Evolutionary conservation across 768 basidiomycete species (phyloP), one percentile per base, ranked within the genome.

Genomic region (Collybia sordida): DNA sequence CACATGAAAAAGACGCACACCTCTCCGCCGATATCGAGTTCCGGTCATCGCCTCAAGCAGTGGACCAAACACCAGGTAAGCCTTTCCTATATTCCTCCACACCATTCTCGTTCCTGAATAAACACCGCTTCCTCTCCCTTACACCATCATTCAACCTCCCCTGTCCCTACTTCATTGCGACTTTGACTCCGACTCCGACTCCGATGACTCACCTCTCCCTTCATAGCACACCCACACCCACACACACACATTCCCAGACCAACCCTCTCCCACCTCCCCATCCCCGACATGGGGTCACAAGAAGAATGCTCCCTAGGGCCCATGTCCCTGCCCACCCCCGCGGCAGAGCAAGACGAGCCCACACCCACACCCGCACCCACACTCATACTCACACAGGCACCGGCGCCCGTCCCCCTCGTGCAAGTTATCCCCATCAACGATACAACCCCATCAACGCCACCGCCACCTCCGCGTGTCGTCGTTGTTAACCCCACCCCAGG

Each of bases 401-500:
- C 36, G 15, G 22, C 34, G 18, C 9, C 4, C 14, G 12, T 18
- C 11, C 46, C 31, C 37, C 38, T 19, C 41, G 21, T 31, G 24
- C 54, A 47, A 15, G 34, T 46, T 19, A 14, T 43, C 12, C 2
- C 50, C 50, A 17, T 50, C 52, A 4, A 47, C 50, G n/a, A n/a
- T n/a, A n/a, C n/a, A n/a, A 28, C 37, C 34, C 36, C 34, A 9
- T 37, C 48, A 14, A 42, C 50, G 11, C 47, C 45, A 22, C 53
- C 57, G 51, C 53, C 66, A 47, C 59, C 79, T 25, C 85, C 84
- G 12, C 73, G 76, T 22, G 75, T 91, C 5, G 77, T 89, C 14
- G 76, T 91, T 18, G 82, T 90, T 7, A 83, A 86, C 56, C 86
- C 88, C 15, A 90, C 88, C 0, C 88, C 88, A 2, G 85, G 85